These are phyloP conservation scores for Colletotrichum orbiculare DNA, from an alignment of 2,329 filamentous ascomycete genomes.

Conservation along the genomic window DNA sequence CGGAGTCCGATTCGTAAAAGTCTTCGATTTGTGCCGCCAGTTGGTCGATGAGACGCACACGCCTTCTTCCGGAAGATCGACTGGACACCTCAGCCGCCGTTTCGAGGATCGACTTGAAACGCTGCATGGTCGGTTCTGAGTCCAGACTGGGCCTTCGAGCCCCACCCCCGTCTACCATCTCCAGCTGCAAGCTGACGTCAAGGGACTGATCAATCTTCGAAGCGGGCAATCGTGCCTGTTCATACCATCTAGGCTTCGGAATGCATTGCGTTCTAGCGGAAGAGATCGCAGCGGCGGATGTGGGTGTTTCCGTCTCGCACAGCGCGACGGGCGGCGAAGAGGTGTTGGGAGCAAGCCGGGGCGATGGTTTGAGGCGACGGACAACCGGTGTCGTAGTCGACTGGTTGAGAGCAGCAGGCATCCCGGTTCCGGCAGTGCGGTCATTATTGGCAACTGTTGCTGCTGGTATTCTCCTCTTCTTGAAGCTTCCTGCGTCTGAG, in stretches of 20 bases:
- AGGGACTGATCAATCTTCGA: too few relatives aligned
- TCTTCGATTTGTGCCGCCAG: conserved; percentile 34
- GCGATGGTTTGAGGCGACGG: neutral
- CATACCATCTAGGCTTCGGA: too few relatives aligned
- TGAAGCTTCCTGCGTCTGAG: conserved; percentile 6
- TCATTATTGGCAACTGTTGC: conserved; percentile 7
- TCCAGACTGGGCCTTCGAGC: neutral
- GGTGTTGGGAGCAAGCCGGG: too few relatives aligned
- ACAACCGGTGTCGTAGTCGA: conserved; percentile 2
- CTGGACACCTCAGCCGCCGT: neutral
- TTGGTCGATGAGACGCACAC: conserved; percentile 37
- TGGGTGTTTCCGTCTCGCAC: too few relatives aligned
- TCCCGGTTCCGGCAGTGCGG: conserved; percentile 9
- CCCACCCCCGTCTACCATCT: neutral
- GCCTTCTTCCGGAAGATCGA: neutral
- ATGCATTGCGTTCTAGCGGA: too few relatives aligned
- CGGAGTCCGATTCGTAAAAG: conserved; percentile 28
- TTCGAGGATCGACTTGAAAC: conserved; percentile 9
- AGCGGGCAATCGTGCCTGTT: too few relatives aligned
- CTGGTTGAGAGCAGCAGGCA: conserved; percentile 1
- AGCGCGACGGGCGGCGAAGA: too few relatives aligned
- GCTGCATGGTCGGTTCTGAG: neutral
- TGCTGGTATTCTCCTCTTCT: conserved; percentile 27
- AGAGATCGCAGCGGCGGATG: too few relatives aligned
- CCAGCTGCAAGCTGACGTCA: neutral